Base-by-base conservation (phyloP, 106 monocot species). In the Dendrobium huoshanense region DNA sequence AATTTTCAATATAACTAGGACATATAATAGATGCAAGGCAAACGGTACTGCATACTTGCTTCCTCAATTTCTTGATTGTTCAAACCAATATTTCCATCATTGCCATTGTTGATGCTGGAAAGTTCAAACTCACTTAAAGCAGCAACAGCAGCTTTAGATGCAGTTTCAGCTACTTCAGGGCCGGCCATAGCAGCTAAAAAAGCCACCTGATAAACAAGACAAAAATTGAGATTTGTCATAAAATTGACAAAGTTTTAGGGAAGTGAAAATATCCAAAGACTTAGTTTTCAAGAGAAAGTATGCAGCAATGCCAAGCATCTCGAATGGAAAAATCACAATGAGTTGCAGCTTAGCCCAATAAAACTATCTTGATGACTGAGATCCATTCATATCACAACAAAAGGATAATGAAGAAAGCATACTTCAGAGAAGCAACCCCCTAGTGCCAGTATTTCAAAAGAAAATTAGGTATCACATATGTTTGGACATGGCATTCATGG, bases 131-230 rank as follows among this genome's bases (percentile, higher is more conserved):
- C 75, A 75, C 79, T 56, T 45, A 92, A 82, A 80, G 88, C 85
- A 75, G 77, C 80, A 80, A 90, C 77, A 33, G 96, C 90, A 85
- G 96, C 90, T 72, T 79, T 81, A 44, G 92, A 85, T 29, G 96
- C 90, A 83, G 87, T 85, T 86, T 85, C 77, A 40, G 87, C 87
- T 80, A 90, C 90, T 79, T 88, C 90, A 65, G 88, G 81, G 3
- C 96, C 96, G n/a, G 80, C 94, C 85, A 96, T 81, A 40, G 94
- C 96, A 61, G 96, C 88, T 82, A 96, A 88, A 80, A 96, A 96
- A 67, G 94, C 83, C 73, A 90, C 96, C 96, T 96, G 86, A 82
- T 18, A 87, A 80, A 45, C 59, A 67, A 82, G 22, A 44, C 24
- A 22, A 4, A 22, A 22, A 22, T 2, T 16, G 16, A 29, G 15